These are phyloP conservation scores for Metschnikowia lachancei DNA, from an alignment of 805 yeast species.

Conservation along the genomic window DNA sequence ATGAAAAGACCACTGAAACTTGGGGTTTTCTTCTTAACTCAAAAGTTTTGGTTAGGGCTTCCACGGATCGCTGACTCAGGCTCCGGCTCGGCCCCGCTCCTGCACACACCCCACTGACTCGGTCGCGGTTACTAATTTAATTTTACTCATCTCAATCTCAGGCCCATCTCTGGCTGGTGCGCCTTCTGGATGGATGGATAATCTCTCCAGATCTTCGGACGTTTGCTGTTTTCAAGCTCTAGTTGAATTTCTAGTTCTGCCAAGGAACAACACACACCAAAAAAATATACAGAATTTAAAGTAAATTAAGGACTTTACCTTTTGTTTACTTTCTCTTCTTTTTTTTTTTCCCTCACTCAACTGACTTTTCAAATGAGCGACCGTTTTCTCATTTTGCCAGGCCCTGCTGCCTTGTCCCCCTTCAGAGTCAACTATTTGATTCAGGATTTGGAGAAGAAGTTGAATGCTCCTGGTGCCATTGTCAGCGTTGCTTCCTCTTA, in stretches of 20 bases:
- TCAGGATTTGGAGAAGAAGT: slow-evolving; percentile 68
- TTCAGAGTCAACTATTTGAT: slow-evolving; percentile 77
- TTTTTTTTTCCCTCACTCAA: background rate
- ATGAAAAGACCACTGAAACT: too few species aligned
- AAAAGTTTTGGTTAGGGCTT: background rate
- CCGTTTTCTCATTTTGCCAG: slow-evolving; percentile 56
- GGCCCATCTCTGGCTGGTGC: too few species aligned
- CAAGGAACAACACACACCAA: background rate
- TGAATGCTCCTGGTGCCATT: slow-evolving; percentile 59
- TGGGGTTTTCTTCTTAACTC: too few species aligned
- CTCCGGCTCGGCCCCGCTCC: background rate
- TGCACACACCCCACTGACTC: background rate
- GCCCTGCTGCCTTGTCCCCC: slow-evolving; percentile 85
- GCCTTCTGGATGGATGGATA: too few species aligned
- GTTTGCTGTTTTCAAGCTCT: slow-evolving; percentile 4
- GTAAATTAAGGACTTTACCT: background rate
- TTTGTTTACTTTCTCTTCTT: slow-evolving; percentile 1
- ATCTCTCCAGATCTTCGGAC: too few species aligned
- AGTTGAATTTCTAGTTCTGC: background rate
- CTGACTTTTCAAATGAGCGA: slow-evolving; percentile 15
- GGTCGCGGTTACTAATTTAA: background rate
- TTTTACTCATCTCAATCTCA: background rate
- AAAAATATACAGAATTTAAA: background rate
- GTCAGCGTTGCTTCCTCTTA: slow-evolving; percentile 69
- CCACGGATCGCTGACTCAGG: background rate